phyloP scores from a whole-genome alignment of 2,329 filamentous ascomycete species.

The Aspergillus sp. region DNA sequence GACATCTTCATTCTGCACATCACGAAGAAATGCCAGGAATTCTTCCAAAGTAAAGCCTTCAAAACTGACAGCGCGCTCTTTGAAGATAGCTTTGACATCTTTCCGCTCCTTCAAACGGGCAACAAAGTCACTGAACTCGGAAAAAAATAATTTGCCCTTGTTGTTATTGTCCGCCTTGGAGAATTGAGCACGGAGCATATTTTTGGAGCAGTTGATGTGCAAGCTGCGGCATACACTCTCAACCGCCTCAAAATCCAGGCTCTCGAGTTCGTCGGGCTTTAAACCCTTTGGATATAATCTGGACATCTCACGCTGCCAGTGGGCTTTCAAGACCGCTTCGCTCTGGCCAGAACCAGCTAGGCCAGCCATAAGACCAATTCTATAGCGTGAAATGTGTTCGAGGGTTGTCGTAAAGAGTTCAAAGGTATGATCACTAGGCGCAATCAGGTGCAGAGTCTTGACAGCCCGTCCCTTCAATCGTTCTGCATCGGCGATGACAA shows the following conservation, averaged over 20 bases:
- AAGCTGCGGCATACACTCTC: conserved; percentile 83
- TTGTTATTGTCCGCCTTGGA: conserved; percentile 66
- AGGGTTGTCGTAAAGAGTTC: conserved; percentile 81
- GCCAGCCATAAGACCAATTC: conserved; percentile 87
- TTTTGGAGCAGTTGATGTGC: conserved; percentile 84
- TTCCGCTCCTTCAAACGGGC: conserved; percentile 78
- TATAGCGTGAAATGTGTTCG: conserved; percentile 78
- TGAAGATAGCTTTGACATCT: conserved; percentile 76
- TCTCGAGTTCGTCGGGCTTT: conserved; percentile 60
- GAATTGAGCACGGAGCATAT: conserved; percentile 73
- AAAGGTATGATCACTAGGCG: conserved; percentile 70
- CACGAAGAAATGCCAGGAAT: conserved; percentile 73
- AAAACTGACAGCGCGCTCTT: conserved; percentile 58
- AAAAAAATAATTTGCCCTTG: conserved; percentile 70
- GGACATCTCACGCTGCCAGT: conserved; percentile 84
- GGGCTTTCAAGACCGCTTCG: conserved; percentile 75
- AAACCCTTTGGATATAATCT: conserved; percentile 57
- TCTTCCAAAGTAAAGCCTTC: conserved; percentile 69
- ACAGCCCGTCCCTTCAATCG: conserved; percentile 68
- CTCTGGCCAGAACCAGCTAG: conserved; percentile 74
- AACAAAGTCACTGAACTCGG: conserved; percentile 82
- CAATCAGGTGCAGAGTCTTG: conserved; percentile 86
- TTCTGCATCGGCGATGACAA: conserved; percentile 79
- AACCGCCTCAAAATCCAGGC: conserved; percentile 75
- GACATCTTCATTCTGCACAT: conserved; percentile 75